phyloP scores from a whole-genome alignment of 2,329 filamentous ascomycete species.

The Colletotrichum kahawae region DNA sequence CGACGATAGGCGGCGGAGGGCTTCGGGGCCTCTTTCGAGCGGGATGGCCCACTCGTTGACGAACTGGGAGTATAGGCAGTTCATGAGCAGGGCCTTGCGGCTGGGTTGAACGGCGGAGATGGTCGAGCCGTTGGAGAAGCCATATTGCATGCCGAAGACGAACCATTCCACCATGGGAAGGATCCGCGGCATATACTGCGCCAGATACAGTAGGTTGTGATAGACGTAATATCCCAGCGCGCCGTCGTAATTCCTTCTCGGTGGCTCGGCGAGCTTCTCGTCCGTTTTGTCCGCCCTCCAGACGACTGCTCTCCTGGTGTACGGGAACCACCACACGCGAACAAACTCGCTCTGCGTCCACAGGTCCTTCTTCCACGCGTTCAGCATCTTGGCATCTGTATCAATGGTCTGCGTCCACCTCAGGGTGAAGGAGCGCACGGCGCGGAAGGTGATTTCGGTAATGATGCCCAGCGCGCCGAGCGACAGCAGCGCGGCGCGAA shows the following conservation, averaged over 20 bases:
- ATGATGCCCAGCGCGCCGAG: conserved; percentile 92
- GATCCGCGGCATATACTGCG: conserved; percentile 78
- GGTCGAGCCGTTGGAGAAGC: conserved; percentile 74
- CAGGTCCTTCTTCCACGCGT: conserved; percentile 73
- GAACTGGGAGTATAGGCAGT: conserved; percentile 97
- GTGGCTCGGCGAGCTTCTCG: conserved; percentile 62
- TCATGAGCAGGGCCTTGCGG: conserved; percentile 85
- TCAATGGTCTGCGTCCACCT: conserved; percentile 85
- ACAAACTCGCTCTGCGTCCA: conserved; percentile 91
- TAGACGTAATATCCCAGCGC: conserved; percentile 86
- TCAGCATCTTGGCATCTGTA: conserved; percentile 70
- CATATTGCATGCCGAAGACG: conserved; percentile 97
- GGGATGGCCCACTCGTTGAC: conserved; percentile 99
- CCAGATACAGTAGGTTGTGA: conserved; percentile 84
- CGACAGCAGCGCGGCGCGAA: conserved; percentile 85
- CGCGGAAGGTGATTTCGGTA: conserved; percentile 84
- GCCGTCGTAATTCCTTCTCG: conserved; percentile 80
- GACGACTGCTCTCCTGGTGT: conserved; percentile 84
- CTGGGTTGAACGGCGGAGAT: conserved; percentile 81
- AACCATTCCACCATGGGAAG: conserved; percentile 94
- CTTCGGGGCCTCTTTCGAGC: conserved; percentile 84
- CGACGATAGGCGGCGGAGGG: conserved; percentile 78
- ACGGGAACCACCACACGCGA: conserved; percentile 97
- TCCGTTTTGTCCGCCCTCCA: conserved; percentile 87
- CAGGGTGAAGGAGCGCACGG: conserved; percentile 82